A percentile compares a stretch with the other conserved stretches of the same genome.
phyloP scores from a whole-genome alignment of 306 rosid genomes.

The Trifolium repens region DNA sequence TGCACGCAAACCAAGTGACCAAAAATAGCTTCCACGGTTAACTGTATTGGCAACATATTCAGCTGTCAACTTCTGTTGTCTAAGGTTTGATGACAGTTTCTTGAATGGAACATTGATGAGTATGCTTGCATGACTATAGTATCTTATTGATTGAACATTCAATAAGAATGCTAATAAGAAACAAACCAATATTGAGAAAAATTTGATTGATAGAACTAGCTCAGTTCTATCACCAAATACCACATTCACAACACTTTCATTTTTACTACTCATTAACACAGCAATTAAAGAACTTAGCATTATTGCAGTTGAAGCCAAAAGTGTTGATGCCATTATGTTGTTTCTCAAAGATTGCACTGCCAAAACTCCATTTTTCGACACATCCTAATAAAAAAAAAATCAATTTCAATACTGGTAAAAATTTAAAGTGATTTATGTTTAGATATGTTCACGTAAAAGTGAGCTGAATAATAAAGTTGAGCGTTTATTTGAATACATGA shows the following conservation, averaged over 20 bases:
- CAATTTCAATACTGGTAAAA: not conserved
- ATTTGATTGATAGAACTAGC: constrained; percentile 58
- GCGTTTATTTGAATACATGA: too few relatives aligned
- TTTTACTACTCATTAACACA: constrained; percentile 59
- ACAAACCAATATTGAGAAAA: constrained; percentile 73
- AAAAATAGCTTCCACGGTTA: constrained; percentile 81
- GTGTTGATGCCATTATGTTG: constrained; percentile 95
- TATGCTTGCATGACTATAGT: constrained; percentile 82
- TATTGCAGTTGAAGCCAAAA: constrained; percentile 86
- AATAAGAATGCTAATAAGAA: constrained; percentile 72
- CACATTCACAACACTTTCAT: not conserved
- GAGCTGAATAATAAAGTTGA: too few relatives aligned
- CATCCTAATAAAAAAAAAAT: constrained; percentile 49
- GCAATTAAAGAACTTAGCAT: constrained; percentile 85
- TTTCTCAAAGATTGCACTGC: constrained; percentile 86
- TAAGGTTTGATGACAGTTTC: constrained; percentile 46
- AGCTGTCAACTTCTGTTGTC: constrained; percentile 50
- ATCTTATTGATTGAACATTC: constrained; percentile 86
- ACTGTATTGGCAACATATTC: constrained; percentile 75
- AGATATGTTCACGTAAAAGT: too few relatives aligned
- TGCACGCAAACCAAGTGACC: constrained; percentile 87
- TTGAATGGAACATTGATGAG: constrained; percentile 81
- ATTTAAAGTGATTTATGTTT: too few relatives aligned
- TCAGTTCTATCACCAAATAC: constrained; percentile 59
- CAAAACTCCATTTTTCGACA: constrained; percentile 69